Base-by-base conservation (phyloP, 495 filamentous ascomycete genomes). In the Haplographium delicatum region DNA sequence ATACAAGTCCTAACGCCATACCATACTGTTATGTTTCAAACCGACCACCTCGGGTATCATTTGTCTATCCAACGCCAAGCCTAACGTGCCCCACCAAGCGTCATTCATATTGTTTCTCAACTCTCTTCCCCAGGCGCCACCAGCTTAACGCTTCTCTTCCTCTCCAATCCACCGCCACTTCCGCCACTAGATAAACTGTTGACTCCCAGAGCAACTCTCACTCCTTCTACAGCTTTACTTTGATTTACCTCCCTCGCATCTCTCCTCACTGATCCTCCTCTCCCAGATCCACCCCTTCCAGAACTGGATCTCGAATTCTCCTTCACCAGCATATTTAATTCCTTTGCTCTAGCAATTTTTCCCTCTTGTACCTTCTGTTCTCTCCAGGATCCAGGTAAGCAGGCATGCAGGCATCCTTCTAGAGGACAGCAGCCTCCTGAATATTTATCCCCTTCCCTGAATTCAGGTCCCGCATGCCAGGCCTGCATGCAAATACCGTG, bases 361-460 rank as follows among this genome's bases (percentile, higher is more conserved):
- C 45, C 42, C 44, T 63, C 61, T 11, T 54, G 47, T 6, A 38
- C 62, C n/a, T 48, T 64, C 47, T 75, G 68, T 5, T 78, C 72
- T 4, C 82, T 72, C 62, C 78, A 75, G 4, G 72, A 72, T 0
- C 83, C 81, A 2, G 85, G 81, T 4, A 84, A 72, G 53, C 86
- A 90, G 44, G 83, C 82, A 54, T 88, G 85, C 23, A 81, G 72
- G 60, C 86, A 90, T 6, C 84, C 85, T 34, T 83, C 75, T 19
- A 84, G 76, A 13, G 86, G 82, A 60, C 86, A 91, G 40, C 73
- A 82, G n/a, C 86, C 85, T 50, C 83, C 83, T 49, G 74, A 81
- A 19, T 73, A 72, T 13, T 72, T 68, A 15, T 65, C 50, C 31
- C 76, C 76, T 37, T 60, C 43, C 4, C 50, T 23, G 22, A 30